These are phyloP conservation scores for Xenosphaeropsis pyriputrescens DNA, from an alignment of 2,329 filamentous ascomycete genomes.

Conservation along the genomic window DNA sequence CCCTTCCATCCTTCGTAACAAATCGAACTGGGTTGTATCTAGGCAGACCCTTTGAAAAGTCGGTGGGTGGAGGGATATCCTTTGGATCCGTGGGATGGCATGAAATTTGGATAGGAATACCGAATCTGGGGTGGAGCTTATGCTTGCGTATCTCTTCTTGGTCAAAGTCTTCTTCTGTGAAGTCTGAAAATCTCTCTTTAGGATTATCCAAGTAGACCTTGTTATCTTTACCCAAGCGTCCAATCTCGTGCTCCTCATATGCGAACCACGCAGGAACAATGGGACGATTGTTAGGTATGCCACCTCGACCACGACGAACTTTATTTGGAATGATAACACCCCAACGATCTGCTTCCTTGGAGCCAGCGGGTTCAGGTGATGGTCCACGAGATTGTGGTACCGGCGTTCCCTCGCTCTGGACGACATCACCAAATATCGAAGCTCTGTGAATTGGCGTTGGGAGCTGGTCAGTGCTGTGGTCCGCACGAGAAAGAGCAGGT, in stretches of 20 bases:
- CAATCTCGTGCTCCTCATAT: slow-evolving; percentile 16
- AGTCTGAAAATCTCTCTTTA: neutral
- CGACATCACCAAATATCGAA: no score
- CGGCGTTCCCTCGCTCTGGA: no score
- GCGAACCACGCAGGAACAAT: slow-evolving; percentile 8
- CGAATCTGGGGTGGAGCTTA: slow-evolving; percentile 12
- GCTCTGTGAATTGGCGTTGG: no score
- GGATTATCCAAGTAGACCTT: no score
- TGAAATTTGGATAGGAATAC: slow-evolving; percentile 9
- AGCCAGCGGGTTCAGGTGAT: no score
- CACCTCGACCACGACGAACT: slow-evolving; percentile 9
- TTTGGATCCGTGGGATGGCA: slow-evolving; percentile 13
- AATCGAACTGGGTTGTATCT: neutral
- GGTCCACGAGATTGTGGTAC: no score
- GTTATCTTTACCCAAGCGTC: slow-evolving; percentile 1
- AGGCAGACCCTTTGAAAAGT: slow-evolving; percentile 5
- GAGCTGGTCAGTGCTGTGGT: no score
- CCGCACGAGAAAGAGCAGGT: neutral
- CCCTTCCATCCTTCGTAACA: neutral
- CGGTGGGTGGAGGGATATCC: slow-evolving; percentile 1
- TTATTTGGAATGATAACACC: slow-evolving; percentile 15
- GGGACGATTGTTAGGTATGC: slow-evolving; percentile 11
- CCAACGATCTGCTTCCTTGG: slow-evolving; percentile 9
- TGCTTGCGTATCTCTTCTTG: slow-evolving; percentile 8
- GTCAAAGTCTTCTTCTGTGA: slow-evolving; percentile 14